A percentile compares a stretch with the other conserved stretches of the same genome.
phyloP scores from a whole-genome alignment of 768 basidiomycete genomes.

The Rhodotorula toruloides region DNA sequence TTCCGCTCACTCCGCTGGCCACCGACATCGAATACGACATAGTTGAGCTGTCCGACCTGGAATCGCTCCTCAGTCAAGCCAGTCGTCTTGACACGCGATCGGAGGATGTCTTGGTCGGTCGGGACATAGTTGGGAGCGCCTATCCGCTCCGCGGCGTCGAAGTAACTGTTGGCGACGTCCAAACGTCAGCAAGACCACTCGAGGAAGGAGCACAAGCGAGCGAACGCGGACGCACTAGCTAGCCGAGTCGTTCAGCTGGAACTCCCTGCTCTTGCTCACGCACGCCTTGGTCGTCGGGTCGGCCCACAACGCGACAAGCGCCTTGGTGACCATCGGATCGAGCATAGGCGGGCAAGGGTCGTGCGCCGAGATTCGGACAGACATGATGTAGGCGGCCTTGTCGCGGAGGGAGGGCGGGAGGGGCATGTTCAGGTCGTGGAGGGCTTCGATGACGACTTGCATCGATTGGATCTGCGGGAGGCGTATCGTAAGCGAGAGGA shows the following conservation, averaged over 20 bases:
- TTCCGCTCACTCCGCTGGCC: constrained; percentile 84
- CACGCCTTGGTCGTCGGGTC: constrained; percentile 71
- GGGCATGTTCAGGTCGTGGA: constrained; percentile 64
- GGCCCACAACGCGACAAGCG: constrained; percentile 74
- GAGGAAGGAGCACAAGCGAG: not conserved
- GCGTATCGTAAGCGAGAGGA: too few species aligned
- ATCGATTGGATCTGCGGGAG: constrained; percentile 70
- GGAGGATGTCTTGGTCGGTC: constrained; percentile 89
- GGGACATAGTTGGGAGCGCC: constrained; percentile 67
- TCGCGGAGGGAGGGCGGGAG: constrained; percentile 72
- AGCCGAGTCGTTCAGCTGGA: constrained; percentile 94
- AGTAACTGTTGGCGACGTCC: too few species aligned
- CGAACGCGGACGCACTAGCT: constrained; percentile 56
- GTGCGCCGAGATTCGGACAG: constrained; percentile 38
- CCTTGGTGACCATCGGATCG: constrained; percentile 68
- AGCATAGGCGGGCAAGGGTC: constrained; percentile 49
- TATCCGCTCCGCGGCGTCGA: constrained; percentile 85
- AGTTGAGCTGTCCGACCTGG: constrained; percentile 65
- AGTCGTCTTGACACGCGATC: constrained; percentile 92
- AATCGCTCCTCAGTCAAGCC: constrained; percentile 97
- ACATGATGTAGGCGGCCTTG: constrained; percentile 50
- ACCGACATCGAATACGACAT: constrained; percentile 74
- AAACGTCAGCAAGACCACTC: too few species aligned
- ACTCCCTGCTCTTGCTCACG: constrained; percentile 79
- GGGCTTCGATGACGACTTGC: constrained; percentile 88